Conservation (phyloP, 2,329 filamentous ascomycete species). For the Polychaeton citri region DNA sequence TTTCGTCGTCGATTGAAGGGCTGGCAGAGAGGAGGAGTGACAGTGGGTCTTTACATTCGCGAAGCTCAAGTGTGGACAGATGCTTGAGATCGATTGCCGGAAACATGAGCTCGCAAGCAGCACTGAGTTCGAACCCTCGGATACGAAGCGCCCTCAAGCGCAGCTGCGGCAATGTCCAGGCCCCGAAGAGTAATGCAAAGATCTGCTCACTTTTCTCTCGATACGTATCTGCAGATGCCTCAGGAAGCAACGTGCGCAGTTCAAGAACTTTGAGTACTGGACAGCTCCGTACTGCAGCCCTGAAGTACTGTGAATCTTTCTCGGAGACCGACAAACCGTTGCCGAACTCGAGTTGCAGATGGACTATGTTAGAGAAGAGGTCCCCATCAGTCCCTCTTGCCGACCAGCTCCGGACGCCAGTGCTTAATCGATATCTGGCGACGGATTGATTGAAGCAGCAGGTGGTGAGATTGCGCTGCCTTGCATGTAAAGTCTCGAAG, state of each 20-base stretch:
- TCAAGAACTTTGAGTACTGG: neutral
- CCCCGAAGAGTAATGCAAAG: neutral
- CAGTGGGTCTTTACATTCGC: neutral
- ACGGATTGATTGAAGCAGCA: neutral
- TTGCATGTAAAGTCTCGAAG: neutral
- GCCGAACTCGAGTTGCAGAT: neutral
- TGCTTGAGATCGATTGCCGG: neutral
- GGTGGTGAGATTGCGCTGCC: neutral
- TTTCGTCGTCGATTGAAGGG: neutral
- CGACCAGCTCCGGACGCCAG: neutral
- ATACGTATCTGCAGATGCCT: neutral
- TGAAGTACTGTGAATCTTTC: neutral
- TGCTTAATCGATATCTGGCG: neutral
- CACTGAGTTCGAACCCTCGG: neutral
- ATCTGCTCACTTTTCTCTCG: neutral
- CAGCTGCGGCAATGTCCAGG: neutral
- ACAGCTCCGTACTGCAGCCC: neutral
- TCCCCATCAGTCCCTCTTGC: neutral
- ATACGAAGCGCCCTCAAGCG: neutral
- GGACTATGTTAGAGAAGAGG: neutral
- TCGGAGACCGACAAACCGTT: neutral
- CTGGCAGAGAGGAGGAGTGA: neutral
- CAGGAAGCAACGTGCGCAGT: neutral
- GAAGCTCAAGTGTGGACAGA: neutral
- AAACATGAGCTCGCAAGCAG: neutral